Evolutionary conservation across 2,329 filamentous ascomycete species (phyloP), one percentile per base, ranked within the genome.

Genomic region (Alternaria panax): DNA sequence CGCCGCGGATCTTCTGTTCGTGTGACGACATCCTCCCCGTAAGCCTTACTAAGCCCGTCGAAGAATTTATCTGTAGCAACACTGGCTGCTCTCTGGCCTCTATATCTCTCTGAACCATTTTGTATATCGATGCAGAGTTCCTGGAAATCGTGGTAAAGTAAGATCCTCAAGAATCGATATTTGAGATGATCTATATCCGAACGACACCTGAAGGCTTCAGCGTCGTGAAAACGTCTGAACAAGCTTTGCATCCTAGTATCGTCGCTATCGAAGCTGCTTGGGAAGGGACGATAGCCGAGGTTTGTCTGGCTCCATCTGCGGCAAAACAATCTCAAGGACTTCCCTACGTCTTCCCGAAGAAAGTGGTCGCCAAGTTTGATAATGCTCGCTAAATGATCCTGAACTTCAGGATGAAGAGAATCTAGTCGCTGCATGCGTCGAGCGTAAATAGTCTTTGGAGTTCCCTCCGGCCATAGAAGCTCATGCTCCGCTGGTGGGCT

Each of bases 1-100:
- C 38, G 38, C 47, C 18, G 46, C 54, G 36, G 27, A 47, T 55
- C 22, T 48, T 55, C 36, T 30, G 16, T 48, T 55, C 16, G 43
- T 55, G 27, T 28, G 28, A 32, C 18, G 43, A 48, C 45, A 55
- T 55, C 43, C 20, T 53, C 41, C 36, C 46, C 16, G 43, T 27
- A 51, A 51, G 54, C 38, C 30, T 38, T 45, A 54, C 51, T 27
- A 46, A 54, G 50, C 50, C 38, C 25, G 11, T 52, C 18, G 25
- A 52, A 30, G 27, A 52, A 52, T 52, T 52, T 52, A 42, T 54
- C 41, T 24, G 30, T 54, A 45, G 41, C 41, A 54, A 54, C n/a
- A 38, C 20, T 54, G 9, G 51, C 40, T 45, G 28, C 30, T 36
- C 36, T n/a, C 41, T 54, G 20, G 22, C 51, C 30, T 54, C 41